phyloP scores from a whole-genome alignment of 2,329 filamentous ascomycete species.

The Fusarium lyarnte region DNA sequence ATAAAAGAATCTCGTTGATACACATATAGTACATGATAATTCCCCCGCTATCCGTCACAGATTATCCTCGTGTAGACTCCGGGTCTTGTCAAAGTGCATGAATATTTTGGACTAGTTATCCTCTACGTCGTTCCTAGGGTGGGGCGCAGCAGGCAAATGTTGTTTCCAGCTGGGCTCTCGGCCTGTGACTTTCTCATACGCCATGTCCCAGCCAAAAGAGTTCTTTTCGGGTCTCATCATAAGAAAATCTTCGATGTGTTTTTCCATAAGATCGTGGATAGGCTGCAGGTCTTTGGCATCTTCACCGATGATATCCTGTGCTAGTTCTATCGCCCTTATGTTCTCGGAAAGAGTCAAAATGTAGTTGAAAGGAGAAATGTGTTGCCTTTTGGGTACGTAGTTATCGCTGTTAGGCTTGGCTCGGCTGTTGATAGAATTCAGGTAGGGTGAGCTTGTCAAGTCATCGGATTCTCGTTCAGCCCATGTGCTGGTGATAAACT shows the following conservation, averaged over 20 bases:
- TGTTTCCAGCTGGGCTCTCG: conserved; percentile 43
- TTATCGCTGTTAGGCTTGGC: conserved; percentile 4
- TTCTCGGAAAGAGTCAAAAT: conserved; percentile 45
- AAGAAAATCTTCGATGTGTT: conserved; percentile 50
- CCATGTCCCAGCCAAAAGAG: conserved; percentile 33
- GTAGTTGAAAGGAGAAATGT: conserved; percentile 42
- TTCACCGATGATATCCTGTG: conserved; percentile 52
- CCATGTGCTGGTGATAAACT: conserved; percentile 44
- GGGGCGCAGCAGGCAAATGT: neutral
- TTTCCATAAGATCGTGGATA: conserved; percentile 51
- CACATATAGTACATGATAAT: conserved; percentile 37
- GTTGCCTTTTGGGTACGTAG: neutral
- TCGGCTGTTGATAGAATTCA: conserved; percentile 39
- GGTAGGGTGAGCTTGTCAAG: conserved; percentile 34
- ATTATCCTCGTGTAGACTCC: neutral
- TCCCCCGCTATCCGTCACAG: neutral
- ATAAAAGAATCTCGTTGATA: conserved; percentile 44
- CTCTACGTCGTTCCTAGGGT: neutral
- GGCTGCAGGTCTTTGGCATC: conserved; percentile 47
- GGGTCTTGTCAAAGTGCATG: neutral
- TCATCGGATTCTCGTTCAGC: conserved; percentile 25
- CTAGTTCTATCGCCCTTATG: conserved; percentile 56
- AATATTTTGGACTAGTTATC: neutral
- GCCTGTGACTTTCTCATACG: conserved; percentile 44
- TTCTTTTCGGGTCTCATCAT: conserved; percentile 16